Evolutionary conservation across 164 flowering plant species (phyloP).

Genomic region (Nymphaea thermarum): DNA sequence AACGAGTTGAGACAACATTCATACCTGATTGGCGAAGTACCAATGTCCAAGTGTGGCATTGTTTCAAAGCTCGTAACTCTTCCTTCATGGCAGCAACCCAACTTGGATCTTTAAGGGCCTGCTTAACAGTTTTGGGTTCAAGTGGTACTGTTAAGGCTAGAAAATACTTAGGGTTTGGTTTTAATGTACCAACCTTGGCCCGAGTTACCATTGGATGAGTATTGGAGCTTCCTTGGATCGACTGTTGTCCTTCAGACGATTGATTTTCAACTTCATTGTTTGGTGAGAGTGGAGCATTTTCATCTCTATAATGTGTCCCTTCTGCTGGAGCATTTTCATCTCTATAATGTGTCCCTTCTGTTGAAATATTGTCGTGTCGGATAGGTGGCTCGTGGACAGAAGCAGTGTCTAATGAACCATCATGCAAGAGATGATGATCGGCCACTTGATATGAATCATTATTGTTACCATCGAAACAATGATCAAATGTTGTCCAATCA

Average conservation of each 20-base stretch:
- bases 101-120: neutral
- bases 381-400: too few species aligned
- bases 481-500: neutral
- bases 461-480: neutral
- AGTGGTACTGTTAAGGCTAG: neutral
- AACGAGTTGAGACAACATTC: neutral
- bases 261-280: neutral
- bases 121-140: neutral
- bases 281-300: too few species aligned
- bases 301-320: too few species aligned
- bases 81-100: neutral
- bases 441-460: too few species aligned
- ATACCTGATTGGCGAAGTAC: neutral
- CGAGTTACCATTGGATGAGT: neutral
- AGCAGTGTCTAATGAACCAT: neutral
- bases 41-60: neutral
- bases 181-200: neutral
- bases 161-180: neutral
- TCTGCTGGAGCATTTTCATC: too few species aligned
- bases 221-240: neutral
- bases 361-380: too few species aligned
- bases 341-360: too few species aligned
- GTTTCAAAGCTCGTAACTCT: neutral
- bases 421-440: neutral
- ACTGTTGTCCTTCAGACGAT: neutral